Conservation (phyloP, 306 rosid species). For the Luffa aegyptiaca region DNA sequence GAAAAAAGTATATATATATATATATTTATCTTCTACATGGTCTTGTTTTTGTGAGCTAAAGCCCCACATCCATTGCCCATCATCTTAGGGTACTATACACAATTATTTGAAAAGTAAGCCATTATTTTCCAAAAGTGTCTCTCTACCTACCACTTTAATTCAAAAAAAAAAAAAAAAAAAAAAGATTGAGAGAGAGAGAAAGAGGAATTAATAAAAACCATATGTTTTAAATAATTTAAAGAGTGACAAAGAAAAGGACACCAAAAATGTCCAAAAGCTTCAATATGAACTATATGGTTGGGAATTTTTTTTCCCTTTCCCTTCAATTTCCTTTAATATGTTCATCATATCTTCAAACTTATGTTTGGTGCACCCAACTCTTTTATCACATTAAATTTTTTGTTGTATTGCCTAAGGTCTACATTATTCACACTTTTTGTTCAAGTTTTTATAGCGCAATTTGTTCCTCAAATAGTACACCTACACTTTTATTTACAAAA, state of each 20-base stretch:
- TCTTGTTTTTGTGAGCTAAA: background rate
- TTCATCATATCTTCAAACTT: background rate
- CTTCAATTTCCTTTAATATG: background rate
- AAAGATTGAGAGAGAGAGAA: background rate
- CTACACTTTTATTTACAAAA: background rate
- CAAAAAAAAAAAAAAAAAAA: background rate
- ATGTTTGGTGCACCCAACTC: background rate
- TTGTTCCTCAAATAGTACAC: background rate
- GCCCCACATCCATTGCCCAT: background rate
- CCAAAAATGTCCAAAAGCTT: background rate
- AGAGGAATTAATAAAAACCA: background rate
- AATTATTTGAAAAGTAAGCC: conserved; percentile 6
- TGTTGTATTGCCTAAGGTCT: background rate
- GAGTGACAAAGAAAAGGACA: background rate
- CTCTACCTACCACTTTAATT: background rate
- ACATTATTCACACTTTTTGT: background rate
- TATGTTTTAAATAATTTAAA: background rate
- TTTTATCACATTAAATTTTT: conserved; percentile 2
- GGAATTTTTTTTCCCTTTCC: background rate
- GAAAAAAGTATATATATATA: background rate
- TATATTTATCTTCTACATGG: background rate
- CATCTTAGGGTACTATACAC: background rate
- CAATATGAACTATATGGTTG: background rate
- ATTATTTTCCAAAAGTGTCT: background rate
- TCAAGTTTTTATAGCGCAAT: background rate